Evolutionary conservation across 2,329 filamentous ascomycete genomes (phyloP).

Genomic region (Penicillium sumatraense): DNA sequence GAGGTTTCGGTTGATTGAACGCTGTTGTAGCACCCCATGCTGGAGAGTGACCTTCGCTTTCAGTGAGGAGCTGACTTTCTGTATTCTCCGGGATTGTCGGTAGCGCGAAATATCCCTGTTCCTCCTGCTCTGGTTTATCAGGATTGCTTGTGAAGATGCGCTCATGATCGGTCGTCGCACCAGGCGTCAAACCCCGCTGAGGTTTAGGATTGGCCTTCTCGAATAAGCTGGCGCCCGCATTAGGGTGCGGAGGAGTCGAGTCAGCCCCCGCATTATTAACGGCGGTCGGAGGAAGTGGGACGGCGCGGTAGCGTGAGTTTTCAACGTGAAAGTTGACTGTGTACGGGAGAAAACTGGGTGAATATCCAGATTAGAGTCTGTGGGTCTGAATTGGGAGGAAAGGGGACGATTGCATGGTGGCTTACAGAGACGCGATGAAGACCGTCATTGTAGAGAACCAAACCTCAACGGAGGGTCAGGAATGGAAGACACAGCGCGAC

Average conservation of each 20-base stretch:
- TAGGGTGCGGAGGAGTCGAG: slow-evolving; percentile 29
- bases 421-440: slow-evolving; percentile 65
- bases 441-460: slow-evolving; percentile 56
- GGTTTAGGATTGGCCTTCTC: slow-evolving; percentile 30
- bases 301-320: slow-evolving; percentile 44
- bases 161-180: slow-evolving; percentile 48
- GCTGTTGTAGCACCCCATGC: slow-evolving; percentile 71
- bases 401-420: slow-evolving; percentile 15
- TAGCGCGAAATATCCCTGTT: slow-evolving; percentile 34
- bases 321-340: slow-evolving; percentile 83
- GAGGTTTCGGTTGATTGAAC: slow-evolving; percentile 77
- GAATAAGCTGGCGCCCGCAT: slow-evolving; percentile 40
- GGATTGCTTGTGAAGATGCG: slow-evolving; percentile 41
- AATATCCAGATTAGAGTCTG: slow-evolving; percentile 9
- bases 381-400: neutral
- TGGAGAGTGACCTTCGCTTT: slow-evolving; percentile 74
- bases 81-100: slow-evolving; percentile 33
- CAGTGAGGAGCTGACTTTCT: slow-evolving; percentile 59
- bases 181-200: slow-evolving; percentile 40
- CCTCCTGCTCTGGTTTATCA: slow-evolving; percentile 30
- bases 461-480: slow-evolving; percentile 9
- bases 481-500: slow-evolving; percentile 7
- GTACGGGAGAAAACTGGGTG: slow-evolving; percentile 80
- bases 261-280: slow-evolving; percentile 30
- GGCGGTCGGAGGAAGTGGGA: slow-evolving; percentile 36